phyloP scores from a whole-genome alignment of 352 stramenopile genomes.

The Globisporangium nunn region DNA sequence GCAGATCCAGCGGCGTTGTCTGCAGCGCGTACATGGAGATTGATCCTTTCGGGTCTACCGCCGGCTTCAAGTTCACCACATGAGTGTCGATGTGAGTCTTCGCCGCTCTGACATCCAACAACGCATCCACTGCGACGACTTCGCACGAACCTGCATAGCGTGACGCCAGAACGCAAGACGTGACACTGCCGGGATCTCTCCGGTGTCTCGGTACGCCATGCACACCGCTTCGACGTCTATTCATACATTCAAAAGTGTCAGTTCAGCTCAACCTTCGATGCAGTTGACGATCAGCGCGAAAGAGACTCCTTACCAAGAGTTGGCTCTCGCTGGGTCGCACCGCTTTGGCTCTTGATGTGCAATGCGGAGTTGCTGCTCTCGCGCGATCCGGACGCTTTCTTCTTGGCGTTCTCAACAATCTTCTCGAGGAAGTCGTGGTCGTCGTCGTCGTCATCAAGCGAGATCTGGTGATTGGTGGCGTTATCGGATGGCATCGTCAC shows the following conservation, averaged over 20 bases:
- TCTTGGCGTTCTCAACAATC: conserved; percentile 50
- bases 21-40: conserved; percentile 69
- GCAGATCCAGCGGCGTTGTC: conserved; percentile 49
- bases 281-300: neutral
- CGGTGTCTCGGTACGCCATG: conserved; percentile 30
- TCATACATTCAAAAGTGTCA: conserved; percentile 1
- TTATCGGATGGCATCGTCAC: neutral
- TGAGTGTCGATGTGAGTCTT: neutral
- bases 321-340: conserved; percentile 16
- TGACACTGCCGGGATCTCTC: conserved; percentile 25
- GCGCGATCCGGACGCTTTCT: conserved; percentile 29
- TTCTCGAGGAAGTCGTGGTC: conserved; percentile 46
- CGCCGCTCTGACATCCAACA: neutral
- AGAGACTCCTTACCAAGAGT: conserved; percentile 3
- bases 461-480: conserved; percentile 14
- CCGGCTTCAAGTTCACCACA: conserved; percentile 1
- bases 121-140: neutral
- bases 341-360: conserved; percentile 58
- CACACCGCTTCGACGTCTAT: conserved; percentile 24
- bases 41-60: conserved; percentile 20
- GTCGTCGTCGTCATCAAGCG: conserved; percentile 30
- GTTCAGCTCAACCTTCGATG: neutral
- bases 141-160: conserved; percentile 26
- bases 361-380: conserved; percentile 51
- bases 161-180: conserved; percentile 55